Evolutionary conservation across 345 rosid genomes (phyloP), one percentile per base, ranked within the genome.

Genomic region (Hibiscus syriacus): DNA sequence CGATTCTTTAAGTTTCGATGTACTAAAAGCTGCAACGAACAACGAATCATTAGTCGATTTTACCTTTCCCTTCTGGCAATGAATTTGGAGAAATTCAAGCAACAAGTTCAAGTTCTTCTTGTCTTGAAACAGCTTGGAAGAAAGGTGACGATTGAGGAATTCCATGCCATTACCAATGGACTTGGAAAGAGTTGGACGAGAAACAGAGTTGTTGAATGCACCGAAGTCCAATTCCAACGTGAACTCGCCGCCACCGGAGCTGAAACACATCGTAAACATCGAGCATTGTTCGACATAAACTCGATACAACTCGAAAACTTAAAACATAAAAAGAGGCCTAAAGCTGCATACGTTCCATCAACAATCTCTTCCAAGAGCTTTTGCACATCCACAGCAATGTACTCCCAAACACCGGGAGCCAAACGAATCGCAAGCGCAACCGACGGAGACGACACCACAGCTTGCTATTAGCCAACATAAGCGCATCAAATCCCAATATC

Each of bases 351-450:
- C 98, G 75, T 78, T 80, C 98, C 96, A 80, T 89, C 85, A 25
- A 94, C 99, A 61, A 94, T 96, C 65, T 91, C 98, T 76, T 94
- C 99, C 81, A 83, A 83, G 16, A 94, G 95, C n/a, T 85, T 92
- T 36, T 89, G 92, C 52, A 87, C 76, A 68, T 92, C 81, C 68
- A 90, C 89, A 67, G 87, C 81, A 27, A 90, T 59, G 77, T 92
- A 84, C 46, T 92, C 94, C 98, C 98, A 90, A 9, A 92, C 98
- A 72, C 98, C 98, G 58, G 97, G 98, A 69, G 90, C 85, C 32
- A 94, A 96, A 16, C 98, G 87, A 62, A 92, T 87, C 13, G 98
- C 98, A 29, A 92, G 84, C 16, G 92, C 97, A 38, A 92, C 85
- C 93, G 89, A 87, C 3, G 98, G 98, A 46, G 97, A 87, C 64